Percentiles rank a stretch among this genome's conserved stretches.
phyloP scores from a whole-genome alignment of 2,329 filamentous ascomycete genomes.

The Phaeophleospora eucalypticola region DNA sequence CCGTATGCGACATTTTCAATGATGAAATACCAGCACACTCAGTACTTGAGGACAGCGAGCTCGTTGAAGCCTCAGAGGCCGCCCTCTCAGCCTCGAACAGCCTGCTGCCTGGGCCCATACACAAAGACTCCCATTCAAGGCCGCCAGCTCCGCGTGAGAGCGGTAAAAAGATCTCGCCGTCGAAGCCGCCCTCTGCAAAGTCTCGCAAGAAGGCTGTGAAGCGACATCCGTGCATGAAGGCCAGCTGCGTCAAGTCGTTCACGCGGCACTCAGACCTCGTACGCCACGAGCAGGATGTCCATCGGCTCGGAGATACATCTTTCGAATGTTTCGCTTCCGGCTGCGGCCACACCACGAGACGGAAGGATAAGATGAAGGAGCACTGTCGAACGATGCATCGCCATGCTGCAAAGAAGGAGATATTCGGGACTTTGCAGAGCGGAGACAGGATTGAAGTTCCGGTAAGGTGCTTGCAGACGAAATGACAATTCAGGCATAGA shows the following conservation, averaged over 20 bases:
- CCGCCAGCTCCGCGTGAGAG: background rate
- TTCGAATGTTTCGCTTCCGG: slow-evolving; percentile 1
- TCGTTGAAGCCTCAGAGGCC: background rate
- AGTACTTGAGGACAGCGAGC: background rate
- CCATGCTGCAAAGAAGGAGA: slow-evolving; percentile 1
- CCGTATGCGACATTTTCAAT: background rate
- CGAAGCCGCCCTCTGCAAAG: background rate
- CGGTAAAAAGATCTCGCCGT: background rate
- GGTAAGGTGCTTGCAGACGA: background rate
- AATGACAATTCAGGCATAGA: background rate
- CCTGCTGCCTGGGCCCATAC: background rate
- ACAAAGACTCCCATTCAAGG: background rate
- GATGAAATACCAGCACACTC: background rate
- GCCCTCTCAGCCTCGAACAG: background rate
- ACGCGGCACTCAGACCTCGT: slow-evolving; percentile 2
- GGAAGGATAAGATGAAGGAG: slow-evolving; percentile 11
- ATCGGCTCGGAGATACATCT: background rate
- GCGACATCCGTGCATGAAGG: background rate
- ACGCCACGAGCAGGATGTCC: slow-evolving; percentile 5
- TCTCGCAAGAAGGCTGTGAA: background rate
- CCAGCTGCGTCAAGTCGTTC: slow-evolving; percentile 4
- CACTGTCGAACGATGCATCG: slow-evolving; percentile 10
- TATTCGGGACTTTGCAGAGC: background rate
- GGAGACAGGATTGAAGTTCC: background rate
- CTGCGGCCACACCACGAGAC: slow-evolving; percentile 5